These are phyloP conservation scores for Hymenoscyphus scutula DNA, from an alignment of 2,329 filamentous ascomycete genomes.

Conservation along the genomic window DNA sequence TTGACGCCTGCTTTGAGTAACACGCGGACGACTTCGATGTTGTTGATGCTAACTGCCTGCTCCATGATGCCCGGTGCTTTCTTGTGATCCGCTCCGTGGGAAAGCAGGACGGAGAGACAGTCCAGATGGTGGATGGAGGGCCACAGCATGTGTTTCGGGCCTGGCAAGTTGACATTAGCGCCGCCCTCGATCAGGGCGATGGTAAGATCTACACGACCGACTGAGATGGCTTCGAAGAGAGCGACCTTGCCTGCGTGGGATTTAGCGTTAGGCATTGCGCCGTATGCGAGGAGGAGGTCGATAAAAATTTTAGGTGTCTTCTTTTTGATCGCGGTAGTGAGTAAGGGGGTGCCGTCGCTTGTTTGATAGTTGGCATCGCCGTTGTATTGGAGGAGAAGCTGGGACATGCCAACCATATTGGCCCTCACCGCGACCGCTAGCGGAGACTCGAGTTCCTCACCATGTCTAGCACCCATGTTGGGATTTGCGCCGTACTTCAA, in stretches of 20 bases:
- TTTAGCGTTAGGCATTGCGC: constrained; percentile 57
- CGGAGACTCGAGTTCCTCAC: constrained; percentile 53
- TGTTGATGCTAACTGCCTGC: constrained; percentile 61
- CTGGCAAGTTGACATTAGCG: constrained; percentile 66
- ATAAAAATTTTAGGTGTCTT: constrained; percentile 53
- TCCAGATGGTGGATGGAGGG: constrained; percentile 57
- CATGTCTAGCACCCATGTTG: constrained; percentile 45
- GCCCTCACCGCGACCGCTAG: constrained; percentile 50
- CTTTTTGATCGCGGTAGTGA: constrained; percentile 60
- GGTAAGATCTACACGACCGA: constrained; percentile 56
- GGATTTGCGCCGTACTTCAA: constrained; percentile 64
- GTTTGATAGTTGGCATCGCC: constrained; percentile 55
- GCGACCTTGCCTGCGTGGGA: constrained; percentile 61
- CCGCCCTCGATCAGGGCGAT: constrained; percentile 53
- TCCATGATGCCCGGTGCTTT: constrained; percentile 64
- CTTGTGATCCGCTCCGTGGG: constrained; percentile 57
- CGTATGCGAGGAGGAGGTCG: constrained; percentile 59
- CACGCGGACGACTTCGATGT: constrained; percentile 57
- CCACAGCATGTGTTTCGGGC: constrained; percentile 68
- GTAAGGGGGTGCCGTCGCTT: constrained; percentile 56
- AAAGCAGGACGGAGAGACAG: constrained; percentile 57
- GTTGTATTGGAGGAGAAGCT: constrained; percentile 60
- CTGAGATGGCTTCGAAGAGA: constrained; percentile 60
- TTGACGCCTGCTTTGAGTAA: constrained; percentile 59
- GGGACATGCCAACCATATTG: constrained; percentile 55